Evolutionary conservation across 495 filamentous ascomycete species (phyloP), one percentile per base, ranked within the genome.

Genomic region (Neurospora intermedia): DNA sequence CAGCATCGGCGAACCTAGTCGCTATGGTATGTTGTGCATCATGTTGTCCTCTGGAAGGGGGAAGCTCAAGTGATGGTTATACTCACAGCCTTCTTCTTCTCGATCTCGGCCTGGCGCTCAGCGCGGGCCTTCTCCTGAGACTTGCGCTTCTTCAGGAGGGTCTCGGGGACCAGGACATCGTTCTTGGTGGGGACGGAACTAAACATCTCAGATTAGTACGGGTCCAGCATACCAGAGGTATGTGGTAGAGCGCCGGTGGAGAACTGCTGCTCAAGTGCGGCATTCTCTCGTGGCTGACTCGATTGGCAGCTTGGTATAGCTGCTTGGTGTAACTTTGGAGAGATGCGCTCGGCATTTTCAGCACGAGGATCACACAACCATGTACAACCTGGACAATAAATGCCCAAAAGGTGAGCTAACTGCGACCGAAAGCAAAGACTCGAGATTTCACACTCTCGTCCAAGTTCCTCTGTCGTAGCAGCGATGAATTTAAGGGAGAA

Each of bases 111-210:
- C 77, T 89, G 84, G 78, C 89, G 89, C 83, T 94, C 91, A 84
- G 95, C 95, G 81, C 93, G 91, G 81, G 93, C 92, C 89, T 97
- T 97, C 90, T 99, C 96, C 87, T 97, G 95, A 84, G 89, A 91
- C 93, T 98, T 99, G 89, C 96, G 94, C 92, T 99, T 99, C 92
- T 98, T 99, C 80, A 98, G 91, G 81, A 98, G 92, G 78, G 94
- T 98, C 91, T 97, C 94, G 73, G 94, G 94, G 81, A 97, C 94
- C 78, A 98, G 90, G 83, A 98, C 90, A 82, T 97, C 91, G 84
- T 97, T 92, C 84, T 91, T 81, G 82, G 94, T 95, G 66, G 95
- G 92, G 78, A 95, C 91, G 84, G 89, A 88, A 84, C 93, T 96
- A 85, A 80, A 76, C 73, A 76, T 75, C 75, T 77, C 72, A 85